These are phyloP conservation scores for Pleurotus sapidus DNA, from an alignment of 768 basidiomycete genomes.

Conservation along the genomic window DNA sequence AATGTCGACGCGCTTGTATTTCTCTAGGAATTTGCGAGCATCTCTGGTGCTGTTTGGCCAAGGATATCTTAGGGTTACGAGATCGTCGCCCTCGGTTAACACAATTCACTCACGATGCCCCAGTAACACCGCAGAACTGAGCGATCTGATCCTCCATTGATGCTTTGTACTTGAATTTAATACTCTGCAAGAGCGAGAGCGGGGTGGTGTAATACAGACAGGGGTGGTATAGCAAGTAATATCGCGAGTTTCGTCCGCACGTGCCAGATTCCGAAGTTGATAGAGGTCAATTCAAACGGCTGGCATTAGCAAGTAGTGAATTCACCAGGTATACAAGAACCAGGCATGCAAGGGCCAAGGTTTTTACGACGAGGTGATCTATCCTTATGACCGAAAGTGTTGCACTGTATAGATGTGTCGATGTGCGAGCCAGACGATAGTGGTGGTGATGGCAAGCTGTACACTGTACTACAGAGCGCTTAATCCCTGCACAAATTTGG, in stretches of 20 bases:
- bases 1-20: conserved; percentile 65
- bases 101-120: conserved; percentile 55
- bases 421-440: too few relatives aligned
- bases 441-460: too few relatives aligned
- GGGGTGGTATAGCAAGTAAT: neutral
- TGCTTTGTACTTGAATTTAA: conserved; percentile 23
- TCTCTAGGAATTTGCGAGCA: conserved; percentile 67
- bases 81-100: neutral
- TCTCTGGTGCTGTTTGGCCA: conserved; percentile 40
- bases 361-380: neutral
- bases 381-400: neutral
- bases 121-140: conserved; percentile 68
- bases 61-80: neutral
- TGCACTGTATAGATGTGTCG: neutral
- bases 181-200: conserved; percentile 1
- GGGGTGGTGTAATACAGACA: neutral
- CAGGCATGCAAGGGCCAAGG: conserved; percentile 1
- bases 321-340: conserved; percentile 1
- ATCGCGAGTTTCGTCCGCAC: neutral
- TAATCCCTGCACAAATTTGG: too few relatives aligned
- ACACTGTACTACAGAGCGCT: too few relatives aligned
- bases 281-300: neutral
- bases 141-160: conserved; percentile 47
- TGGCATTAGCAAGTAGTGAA: neutral
- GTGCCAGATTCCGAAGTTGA: neutral